A percentile compares a stretch with the other conserved stretches of the same genome.
phyloP scores from a whole-genome alignment of 495 filamentous ascomycete genomes.

The Darksidea phi region DNA sequence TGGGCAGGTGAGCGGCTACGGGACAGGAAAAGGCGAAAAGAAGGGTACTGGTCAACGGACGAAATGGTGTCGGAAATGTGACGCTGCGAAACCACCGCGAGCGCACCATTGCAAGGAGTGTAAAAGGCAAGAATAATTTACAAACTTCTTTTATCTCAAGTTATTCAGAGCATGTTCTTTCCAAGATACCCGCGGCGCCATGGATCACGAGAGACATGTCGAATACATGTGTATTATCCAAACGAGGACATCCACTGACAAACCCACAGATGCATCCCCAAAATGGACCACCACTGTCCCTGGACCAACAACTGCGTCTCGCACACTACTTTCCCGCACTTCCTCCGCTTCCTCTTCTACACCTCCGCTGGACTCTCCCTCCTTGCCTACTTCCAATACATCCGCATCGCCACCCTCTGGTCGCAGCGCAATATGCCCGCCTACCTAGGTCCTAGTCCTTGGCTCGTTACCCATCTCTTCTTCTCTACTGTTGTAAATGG shows the following conservation, averaged over 20 bases:
- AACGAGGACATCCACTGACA: conserved; percentile 5
- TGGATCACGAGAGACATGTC: no score
- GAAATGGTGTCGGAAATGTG: conserved; percentile 83
- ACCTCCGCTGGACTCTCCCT: conserved; percentile 66
- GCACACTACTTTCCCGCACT: conserved; percentile 83
- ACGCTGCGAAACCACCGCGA: conserved; percentile 76
- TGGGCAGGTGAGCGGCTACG: conserved; percentile 32
- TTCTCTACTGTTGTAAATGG: conserved; percentile 60
- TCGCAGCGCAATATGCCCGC: conserved; percentile 64
- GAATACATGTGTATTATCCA: no score
- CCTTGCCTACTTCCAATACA: conserved; percentile 59
- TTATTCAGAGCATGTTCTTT: neutral
- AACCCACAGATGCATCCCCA: conserved; percentile 72
- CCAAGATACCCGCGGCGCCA: neutral
- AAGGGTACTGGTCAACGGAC: neutral
- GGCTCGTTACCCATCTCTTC: conserved; percentile 65
- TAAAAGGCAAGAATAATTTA: conserved; percentile 52
- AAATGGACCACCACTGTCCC: conserved; percentile 99
- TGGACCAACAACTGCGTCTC: conserved; percentile 96
- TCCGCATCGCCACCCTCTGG: conserved; percentile 65
- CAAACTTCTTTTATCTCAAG: neutral
- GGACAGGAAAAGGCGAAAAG: conserved; percentile 12
- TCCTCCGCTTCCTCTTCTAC: conserved; percentile 83
- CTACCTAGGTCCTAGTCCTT: conserved; percentile 72
- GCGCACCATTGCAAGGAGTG: conserved; percentile 92